Evolutionary conservation across 306 rosid species (phyloP), one percentile per base, ranked within the genome.

Genomic region (Cyamopsis tetragonoloba): DNA sequence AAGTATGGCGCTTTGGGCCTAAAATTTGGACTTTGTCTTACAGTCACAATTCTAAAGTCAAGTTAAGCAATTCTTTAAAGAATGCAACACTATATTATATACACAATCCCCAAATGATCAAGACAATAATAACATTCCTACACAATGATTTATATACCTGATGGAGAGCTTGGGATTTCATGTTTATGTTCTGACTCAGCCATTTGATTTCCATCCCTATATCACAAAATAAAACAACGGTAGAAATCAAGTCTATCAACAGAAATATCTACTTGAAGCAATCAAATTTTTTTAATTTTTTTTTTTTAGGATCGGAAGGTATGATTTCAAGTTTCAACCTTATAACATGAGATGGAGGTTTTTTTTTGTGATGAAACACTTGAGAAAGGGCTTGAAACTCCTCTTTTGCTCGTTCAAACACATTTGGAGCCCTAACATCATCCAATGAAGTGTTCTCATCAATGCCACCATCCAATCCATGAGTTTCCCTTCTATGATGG

Each of bases 321-420:
- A 55, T 34, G 48, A 19, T 20, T 46, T 54, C 17, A n/a, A n/a
- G 14, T 20, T 46, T 54, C 31, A 54, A 82, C 88, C 84, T 59
- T 72, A 5, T 66, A 48, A 54, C 72, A 62, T 54, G 69, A 19
- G 76, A 47, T 34, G 76, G 24, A 62, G 71, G 55, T 63, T 84
- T 73, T 32, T 75, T 84, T 74, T 64, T 88, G 43, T 57, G 69
- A 77, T 83, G 84, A 11, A 88, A 65, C 17, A 75, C 80, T 13
- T 86, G 74, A 68, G 71, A 74, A 62, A 89, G 32, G 56, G 92
- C 92, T 71, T 82, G 75, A 47, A 86, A 53, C 82, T 86, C 96
- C 78, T 86, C 92, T 66, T 82, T 89, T 9, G 82, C 85, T 73
- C 89, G 6, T 65, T 88, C 82, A 71, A 88, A 82, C 76, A 88